Conservation (phyloP, 208 protist genomes). For the Herpetomonas muscarum region DNA sequence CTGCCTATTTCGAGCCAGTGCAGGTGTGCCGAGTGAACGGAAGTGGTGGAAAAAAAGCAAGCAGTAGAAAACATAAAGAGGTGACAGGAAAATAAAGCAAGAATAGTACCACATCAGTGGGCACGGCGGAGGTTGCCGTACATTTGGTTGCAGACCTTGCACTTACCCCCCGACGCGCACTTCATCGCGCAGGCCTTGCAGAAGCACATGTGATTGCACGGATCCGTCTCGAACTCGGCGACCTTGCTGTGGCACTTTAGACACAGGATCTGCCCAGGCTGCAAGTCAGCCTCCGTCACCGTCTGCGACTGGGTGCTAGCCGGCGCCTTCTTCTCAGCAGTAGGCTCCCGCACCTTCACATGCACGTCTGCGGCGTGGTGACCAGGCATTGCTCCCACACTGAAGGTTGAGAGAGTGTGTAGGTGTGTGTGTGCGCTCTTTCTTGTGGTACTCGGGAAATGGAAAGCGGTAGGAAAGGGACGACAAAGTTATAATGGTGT, state of each 20-base stretch:
- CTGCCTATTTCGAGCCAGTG: no score
- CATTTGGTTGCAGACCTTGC: slow-evolving; percentile 71
- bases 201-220: slow-evolving; percentile 70
- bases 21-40: no score
- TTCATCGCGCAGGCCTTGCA: slow-evolving; percentile 88
- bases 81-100: neutral
- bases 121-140: slow-evolving; percentile 45
- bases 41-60: neutral
- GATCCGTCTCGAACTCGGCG: slow-evolving; percentile 66
- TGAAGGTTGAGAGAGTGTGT: no score
- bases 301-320: no score
- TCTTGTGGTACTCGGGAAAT: no score
- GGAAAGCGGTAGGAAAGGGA: no score
- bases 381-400: no score
- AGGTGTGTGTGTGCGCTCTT: no score
- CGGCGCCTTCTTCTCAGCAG: no score
- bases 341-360: no score
- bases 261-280: slow-evolving; percentile 24
- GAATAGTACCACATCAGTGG: neutral
- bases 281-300: neutral
- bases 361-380: no score
- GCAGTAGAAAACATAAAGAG: neutral
- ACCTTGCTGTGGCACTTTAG: slow-evolving; percentile 61
- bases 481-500: no score
- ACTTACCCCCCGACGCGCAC: slow-evolving; percentile 85